Base-by-base conservation (phyloP, 2,329 filamentous ascomycete species). In the Talaromyces sp. region DNA sequence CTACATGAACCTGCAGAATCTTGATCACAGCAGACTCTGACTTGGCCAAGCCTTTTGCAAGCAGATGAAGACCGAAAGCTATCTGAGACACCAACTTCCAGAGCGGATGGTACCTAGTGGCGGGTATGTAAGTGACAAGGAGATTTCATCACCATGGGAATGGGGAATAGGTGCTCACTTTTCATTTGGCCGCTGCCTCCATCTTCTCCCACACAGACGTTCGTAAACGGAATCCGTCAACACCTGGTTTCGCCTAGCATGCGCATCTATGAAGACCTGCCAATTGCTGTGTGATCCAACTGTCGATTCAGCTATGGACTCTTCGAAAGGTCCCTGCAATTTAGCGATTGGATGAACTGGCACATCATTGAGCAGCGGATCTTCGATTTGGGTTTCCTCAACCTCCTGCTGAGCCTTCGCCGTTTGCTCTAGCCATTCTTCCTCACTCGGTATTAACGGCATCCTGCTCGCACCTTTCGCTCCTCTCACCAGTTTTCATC, bases 71-170 rank as follows among this genome's bases (percentile, higher is more conserved):
- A 19, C 94, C 93, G 72, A 97, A 97, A 1, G 91, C 88, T 65
- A 97, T 92, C 73, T 97, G 93, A 15, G 93, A 87, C 69, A 95
- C 84, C 51, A 97, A 83, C 76, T 97, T 97, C 79, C 88, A 87
- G 60, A 97, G 78, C 62, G 95, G 91, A 69, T 97, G 94, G 68
- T 91, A 88, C 67, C 84, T 83, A 70, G 15, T 53, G 40, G 17
- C 7, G 13, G 19, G 10, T 21, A 13, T 19, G 15, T 58, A 62
- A 57, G 55, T 39, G 19, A 35, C 25, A n/a, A 52, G 22, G 21
- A 10, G 25, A 19, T 31, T 8, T 48, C 11, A 31, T n/a, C 3
- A 28, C 25, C 25, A 7, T 28, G 3, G 5, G 10, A 36, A 40
- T 15, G 25, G 17, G 28, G 40, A 22, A 37, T n/a, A 52, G 17